Conservation (phyloP, 257 asterid species). For the Nemophila menziesii region DNA sequence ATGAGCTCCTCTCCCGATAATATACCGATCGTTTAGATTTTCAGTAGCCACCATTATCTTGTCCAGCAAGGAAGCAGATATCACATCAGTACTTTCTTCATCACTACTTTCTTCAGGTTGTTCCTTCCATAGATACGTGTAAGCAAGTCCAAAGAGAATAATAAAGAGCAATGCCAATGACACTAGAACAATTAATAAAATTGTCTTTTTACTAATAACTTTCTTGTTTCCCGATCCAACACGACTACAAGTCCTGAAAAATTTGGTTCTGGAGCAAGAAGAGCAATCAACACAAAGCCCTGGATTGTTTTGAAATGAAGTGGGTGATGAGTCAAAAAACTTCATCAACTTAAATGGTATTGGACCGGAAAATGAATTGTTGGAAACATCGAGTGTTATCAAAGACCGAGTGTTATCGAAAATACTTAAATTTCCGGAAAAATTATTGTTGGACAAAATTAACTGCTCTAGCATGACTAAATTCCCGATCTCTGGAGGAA, state of each 20-base stretch:
- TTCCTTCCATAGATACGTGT: slow-evolving; percentile 17
- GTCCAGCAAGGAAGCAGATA: slow-evolving; percentile 43
- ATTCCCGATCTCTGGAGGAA: slow-evolving; percentile 50
- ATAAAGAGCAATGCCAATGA: slow-evolving; percentile 21
- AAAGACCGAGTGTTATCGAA: slow-evolving; percentile 38
- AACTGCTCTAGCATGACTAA: slow-evolving; percentile 51
- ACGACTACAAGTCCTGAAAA: slow-evolving; percentile 30
- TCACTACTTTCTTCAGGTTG: slow-evolving; percentile 9
- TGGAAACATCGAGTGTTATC: slow-evolving; percentile 38
- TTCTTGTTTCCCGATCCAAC: slow-evolving; percentile 14
- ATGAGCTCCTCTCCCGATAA: slow-evolving; percentile 72
- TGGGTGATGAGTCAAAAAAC: slow-evolving; percentile 32
- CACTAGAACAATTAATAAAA: slow-evolving; percentile 32
- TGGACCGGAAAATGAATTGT: slow-evolving; percentile 51
- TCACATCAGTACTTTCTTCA: no score
- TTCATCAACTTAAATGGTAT: slow-evolving; percentile 32
- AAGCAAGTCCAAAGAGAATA: slow-evolving; percentile 27
- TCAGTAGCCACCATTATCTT: slow-evolving; percentile 60
- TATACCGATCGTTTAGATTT: slow-evolving; percentile 40
- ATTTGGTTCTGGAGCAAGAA: slow-evolving; percentile 21
- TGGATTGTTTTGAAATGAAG: slow-evolving; percentile 41
- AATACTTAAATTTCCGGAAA: slow-evolving; percentile 43
- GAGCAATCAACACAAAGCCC: slow-evolving; percentile 48
- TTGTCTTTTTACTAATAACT: slow-evolving; percentile 19
- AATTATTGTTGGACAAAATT: slow-evolving; percentile 48